phyloP scores from a whole-genome alignment of 2,329 filamentous ascomycete species.

The Beauveria sp. region DNA sequence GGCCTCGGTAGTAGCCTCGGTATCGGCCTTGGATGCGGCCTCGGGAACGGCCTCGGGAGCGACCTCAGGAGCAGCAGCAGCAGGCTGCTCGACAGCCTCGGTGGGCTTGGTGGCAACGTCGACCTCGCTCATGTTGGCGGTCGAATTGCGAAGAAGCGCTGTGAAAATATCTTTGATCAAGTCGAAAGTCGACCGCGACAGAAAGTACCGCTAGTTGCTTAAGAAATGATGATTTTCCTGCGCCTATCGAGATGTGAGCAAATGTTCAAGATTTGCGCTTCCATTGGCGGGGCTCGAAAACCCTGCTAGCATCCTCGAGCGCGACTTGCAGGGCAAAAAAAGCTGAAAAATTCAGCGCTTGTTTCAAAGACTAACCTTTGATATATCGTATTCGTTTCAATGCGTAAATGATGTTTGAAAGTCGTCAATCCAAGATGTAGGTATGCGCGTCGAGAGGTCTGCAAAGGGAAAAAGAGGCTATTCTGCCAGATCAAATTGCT shows the following conservation, averaged over 20 bases:
- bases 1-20: slow-evolving; percentile 15
- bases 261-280: slow-evolving; percentile 8
- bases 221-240: background rate
- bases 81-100: slow-evolving; percentile 48
- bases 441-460: background rate
- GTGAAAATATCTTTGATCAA: background rate
- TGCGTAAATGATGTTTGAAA: background rate
- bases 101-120: slow-evolving; percentile 18
- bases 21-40: slow-evolving; percentile 31
- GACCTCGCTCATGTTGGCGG: slow-evolving; percentile 12
- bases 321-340: background rate
- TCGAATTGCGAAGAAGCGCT: background rate
- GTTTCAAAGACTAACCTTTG: background rate
- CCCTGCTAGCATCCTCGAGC: background rate
- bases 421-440: background rate
- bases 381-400: background rate
- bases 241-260: slow-evolving; percentile 2
- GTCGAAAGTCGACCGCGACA: background rate
- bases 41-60: slow-evolving; percentile 25
- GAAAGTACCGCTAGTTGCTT: background rate
- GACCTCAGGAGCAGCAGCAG: slow-evolving; percentile 41
- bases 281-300: slow-evolving; percentile 1
- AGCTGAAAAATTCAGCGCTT: background rate
- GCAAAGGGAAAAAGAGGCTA: slow-evolving; percentile 4
- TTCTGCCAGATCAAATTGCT: slow-evolving; percentile 7